Base-by-base conservation (phyloP, 106 monocot species). In the Xerophyta viscosa region DNA sequence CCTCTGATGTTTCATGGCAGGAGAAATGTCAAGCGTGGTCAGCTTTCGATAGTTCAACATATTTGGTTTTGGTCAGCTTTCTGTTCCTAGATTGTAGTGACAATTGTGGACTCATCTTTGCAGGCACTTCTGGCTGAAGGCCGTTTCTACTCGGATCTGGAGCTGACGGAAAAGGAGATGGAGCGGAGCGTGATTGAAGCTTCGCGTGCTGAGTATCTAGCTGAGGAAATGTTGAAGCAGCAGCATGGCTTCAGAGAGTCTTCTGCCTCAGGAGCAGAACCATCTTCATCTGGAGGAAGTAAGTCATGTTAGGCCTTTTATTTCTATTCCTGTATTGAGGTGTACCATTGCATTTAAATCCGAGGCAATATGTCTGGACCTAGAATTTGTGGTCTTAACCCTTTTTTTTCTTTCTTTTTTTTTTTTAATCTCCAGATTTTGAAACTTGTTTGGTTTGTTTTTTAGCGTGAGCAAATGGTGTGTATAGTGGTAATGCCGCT, bases 81-180 rank as follows among this genome's bases (percentile, higher is more conserved):
- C 2, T 20, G 2, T 6, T 17, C 0, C 20, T 19, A 13, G 18
- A 46, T 0, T 19, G 2, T 19, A 18, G 12, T 10, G 15, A 12
- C 13, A 0, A 8, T 11, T 57, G 13, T 18, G 20, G 24, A n/a
- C 9, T 5, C 41, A 39, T 10, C 24, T 13, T 56, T 27, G 28
- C 71, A 99, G 98, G 98, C 98, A 42, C 86, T 99, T 73, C 25
- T 99, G 31, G 86, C 98, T 28, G 98, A 99, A 67, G 98, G 90
- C 18, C 76, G 98, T 12, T 90, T 99, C 44, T 99, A 83, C 66
- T 90, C 98, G 9, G 98, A 99, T 63, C 12, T 98, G 68, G 98
- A 98, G 62, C 46, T 82, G 21, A 98, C 98, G 8, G 98, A 98
- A 63, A 98, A 82, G 66, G 90, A 98, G 56, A 90, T 98, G 26